These are phyloP conservation scores for Globisporangium splendens DNA, from an alignment of 352 stramenopile species.

Conservation along the genomic window DNA sequence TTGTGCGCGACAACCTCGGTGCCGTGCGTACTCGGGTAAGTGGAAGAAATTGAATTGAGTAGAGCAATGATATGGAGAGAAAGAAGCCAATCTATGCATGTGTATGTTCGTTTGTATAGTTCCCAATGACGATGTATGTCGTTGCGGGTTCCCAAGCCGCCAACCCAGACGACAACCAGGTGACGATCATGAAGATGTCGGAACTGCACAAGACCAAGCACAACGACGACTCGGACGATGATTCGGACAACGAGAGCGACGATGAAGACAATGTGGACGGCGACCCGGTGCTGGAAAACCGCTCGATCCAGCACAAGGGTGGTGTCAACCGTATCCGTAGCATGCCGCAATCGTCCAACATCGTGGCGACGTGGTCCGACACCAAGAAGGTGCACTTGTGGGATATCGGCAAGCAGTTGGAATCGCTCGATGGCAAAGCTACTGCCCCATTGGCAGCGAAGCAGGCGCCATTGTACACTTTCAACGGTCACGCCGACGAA, in stretches of 20 bases:
- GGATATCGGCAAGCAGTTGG: constrained; percentile 91
- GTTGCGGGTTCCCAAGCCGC: constrained; percentile 96
- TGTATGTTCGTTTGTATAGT: constrained; percentile 31
- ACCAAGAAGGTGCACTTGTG: constrained; percentile 95
- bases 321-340: constrained; percentile 94
- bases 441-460: constrained; percentile 49
- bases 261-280: constrained; percentile 94
- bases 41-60: not conserved
- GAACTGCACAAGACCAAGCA: constrained; percentile 95
- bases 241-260: constrained; percentile 79
- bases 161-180: constrained; percentile 91
- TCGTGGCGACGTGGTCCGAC: constrained; percentile 98
- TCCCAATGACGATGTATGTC: constrained; percentile 95
- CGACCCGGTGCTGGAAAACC: constrained; percentile 94
- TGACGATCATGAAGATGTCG: constrained; percentile 98
- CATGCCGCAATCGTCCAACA: constrained; percentile 95
- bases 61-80: not conserved
- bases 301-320: constrained; percentile 93
- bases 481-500: constrained; percentile 94
- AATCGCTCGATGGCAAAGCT: constrained; percentile 82
- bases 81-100: not conserved
- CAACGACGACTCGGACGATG: constrained; percentile 67
- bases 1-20: constrained; percentile 95
- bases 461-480: constrained; percentile 87
- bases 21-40: constrained; percentile 76